A percentile compares a stretch with the other conserved stretches of the same genome.
Conservation (phyloP, 768 basidiomycete genomes). For the Fistulinella prunicolor region DNA sequence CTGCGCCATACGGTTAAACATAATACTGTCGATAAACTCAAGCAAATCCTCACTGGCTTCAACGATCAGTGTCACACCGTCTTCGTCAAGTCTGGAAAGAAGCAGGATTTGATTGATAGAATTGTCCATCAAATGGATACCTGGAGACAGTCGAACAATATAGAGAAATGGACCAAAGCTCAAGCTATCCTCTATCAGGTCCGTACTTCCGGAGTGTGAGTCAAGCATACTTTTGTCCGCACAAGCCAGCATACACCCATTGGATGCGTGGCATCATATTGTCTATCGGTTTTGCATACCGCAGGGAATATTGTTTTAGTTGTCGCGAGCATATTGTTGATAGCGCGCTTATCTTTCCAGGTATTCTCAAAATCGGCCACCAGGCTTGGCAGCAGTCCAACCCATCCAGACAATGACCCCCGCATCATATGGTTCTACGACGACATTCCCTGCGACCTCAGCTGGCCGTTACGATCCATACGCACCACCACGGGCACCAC, state of each 20-base stretch:
- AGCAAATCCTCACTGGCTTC: slow-evolving; percentile 73
- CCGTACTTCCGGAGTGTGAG: slow-evolving; percentile 64
- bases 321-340: slow-evolving; percentile 17
- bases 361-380: slow-evolving; percentile 26
- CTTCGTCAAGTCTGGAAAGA: slow-evolving; percentile 76
- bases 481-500: slow-evolving; percentile 51
- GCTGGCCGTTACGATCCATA: slow-evolving; percentile 63
- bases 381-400: slow-evolving; percentile 25
- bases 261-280: slow-evolving; percentile 8
- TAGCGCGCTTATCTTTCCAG: slow-evolving; percentile 15
- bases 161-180: slow-evolving; percentile 69
- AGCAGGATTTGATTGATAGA: slow-evolving; percentile 83
- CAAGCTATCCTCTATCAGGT: slow-evolving; percentile 68
- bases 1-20: slow-evolving; percentile 67
- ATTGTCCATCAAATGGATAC: slow-evolving; percentile 56
- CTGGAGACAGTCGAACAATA: slow-evolving; percentile 55
- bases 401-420: slow-evolving; percentile 21
- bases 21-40: slow-evolving; percentile 84
- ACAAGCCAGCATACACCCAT: slow-evolving; percentile 8
- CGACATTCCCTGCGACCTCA: slow-evolving; percentile 26
- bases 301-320: slow-evolving; percentile 1
- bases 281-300: slow-evolving; percentile 7
- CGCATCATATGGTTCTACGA: slow-evolving; percentile 20
- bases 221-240: slow-evolving; percentile 23
- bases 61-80: slow-evolving; percentile 74